These are phyloP conservation scores for Nemania sp. DNA, from an alignment of 2,329 filamentous ascomycete genomes.

Conservation along the genomic window DNA sequence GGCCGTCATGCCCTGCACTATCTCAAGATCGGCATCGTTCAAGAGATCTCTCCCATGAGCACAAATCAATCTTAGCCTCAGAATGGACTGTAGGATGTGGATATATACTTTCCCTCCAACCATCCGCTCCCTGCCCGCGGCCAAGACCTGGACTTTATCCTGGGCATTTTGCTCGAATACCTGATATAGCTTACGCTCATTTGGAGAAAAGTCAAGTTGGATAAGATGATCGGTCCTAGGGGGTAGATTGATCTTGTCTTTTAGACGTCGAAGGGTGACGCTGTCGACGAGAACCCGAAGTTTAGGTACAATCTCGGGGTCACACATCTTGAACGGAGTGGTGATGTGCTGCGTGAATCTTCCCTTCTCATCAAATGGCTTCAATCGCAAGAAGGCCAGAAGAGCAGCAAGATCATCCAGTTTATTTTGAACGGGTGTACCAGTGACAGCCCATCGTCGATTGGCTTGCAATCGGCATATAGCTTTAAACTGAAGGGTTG, in stretches of 20 bases:
- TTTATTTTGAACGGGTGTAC: conserved; percentile 92
- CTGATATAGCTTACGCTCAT: conserved; percentile 79
- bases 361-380: conserved; percentile 78
- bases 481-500: conserved; percentile 79
- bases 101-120: conserved; percentile 88
- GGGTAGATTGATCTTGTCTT: conserved; percentile 87
- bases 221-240: conserved; percentile 72
- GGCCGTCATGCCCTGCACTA: conserved; percentile 78
- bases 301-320: conserved; percentile 81
- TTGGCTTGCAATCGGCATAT: conserved; percentile 78
- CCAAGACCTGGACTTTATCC: conserved; percentile 77
- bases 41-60: conserved; percentile 93
- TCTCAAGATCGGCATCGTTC: conserved; percentile 77
- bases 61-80: conserved; percentile 85
- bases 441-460: conserved; percentile 94
- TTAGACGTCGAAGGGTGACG: conserved; percentile 88
- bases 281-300: conserved; percentile 88
- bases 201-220: conserved; percentile 71
- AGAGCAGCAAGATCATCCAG: conserved; percentile 87
- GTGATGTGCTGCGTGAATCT: conserved; percentile 82
- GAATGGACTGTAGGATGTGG: conserved; percentile 88
- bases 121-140: conserved; percentile 61
- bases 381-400: conserved; percentile 80
- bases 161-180: conserved; percentile 81
- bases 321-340: conserved; percentile 82